These are phyloP conservation scores for Aspergillus sergii DNA, from an alignment of 2,329 filamentous ascomycete genomes.

Conservation along the genomic window DNA sequence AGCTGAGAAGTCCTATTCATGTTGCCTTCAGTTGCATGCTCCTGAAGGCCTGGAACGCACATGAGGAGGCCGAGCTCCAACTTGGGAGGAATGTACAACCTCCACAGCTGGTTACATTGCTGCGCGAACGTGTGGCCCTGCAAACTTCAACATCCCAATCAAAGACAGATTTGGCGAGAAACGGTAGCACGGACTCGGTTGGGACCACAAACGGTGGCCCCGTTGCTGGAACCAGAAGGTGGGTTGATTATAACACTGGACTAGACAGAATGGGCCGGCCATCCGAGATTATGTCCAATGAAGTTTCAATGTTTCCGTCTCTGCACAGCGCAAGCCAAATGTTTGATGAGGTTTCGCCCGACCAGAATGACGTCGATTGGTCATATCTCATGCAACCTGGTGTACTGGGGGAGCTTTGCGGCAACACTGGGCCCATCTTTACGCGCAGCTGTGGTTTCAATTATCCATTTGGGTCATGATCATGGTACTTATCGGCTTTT, in stretches of 20 bases:
- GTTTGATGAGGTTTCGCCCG: neutral
- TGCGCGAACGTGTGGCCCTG: neutral
- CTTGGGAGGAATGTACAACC: neutral
- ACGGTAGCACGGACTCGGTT: neutral
- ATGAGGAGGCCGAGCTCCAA: neutral
- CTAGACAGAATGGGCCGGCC: neutral
- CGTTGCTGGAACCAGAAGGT: neutral
- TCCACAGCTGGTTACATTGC: neutral
- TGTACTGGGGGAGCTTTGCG: neutral
- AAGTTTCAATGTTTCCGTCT: neutral
- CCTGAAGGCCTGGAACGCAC: neutral
- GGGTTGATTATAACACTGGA: neutral
- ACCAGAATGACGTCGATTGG: neutral
- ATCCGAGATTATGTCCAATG: neutral
- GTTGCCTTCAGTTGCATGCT: neutral
- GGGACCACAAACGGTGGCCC: no score
- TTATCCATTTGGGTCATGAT: neutral
- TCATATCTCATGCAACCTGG: neutral
- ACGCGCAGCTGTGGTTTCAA: neutral
- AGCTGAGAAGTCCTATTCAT: neutral
- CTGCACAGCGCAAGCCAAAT: neutral
- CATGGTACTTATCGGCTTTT: no score
- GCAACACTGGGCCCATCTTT: neutral
- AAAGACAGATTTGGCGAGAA: neutral
- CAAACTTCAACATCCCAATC: neutral